Evolutionary conservation across 805 yeast species (phyloP).

Genomic region (Suhomyces sp.): DNA sequence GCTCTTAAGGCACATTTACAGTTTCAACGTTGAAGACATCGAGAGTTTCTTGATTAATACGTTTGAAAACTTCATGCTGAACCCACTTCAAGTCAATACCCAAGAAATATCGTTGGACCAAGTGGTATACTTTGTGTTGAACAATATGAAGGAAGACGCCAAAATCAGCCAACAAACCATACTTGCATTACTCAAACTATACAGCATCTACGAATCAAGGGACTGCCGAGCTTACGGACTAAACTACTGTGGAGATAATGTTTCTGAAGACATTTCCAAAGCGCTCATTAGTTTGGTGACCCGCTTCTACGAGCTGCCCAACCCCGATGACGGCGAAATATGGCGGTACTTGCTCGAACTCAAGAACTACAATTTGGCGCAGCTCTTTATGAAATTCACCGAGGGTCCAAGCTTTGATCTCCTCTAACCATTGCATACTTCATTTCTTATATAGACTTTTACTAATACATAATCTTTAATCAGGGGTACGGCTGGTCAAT

Average conservation of each 20-base stretch:
- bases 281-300: constrained; percentile 5
- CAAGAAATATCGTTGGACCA: constrained; percentile 4
- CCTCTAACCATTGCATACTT: not conserved
- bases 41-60: constrained; percentile 11
- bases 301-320: constrained; percentile 3
- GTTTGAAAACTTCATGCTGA: constrained; percentile 5
- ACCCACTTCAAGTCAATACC: not conserved
- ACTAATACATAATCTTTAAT: not conserved
- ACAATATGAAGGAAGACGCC: not conserved
- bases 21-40: constrained; percentile 10
- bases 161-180: not conserved
- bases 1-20: constrained; percentile 8
- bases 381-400: constrained; percentile 12
- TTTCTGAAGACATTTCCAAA: constrained; percentile 9
- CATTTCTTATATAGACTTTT: not conserved
- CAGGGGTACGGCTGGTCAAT: constrained; percentile 7
- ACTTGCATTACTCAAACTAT: constrained; percentile 1
- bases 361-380: constrained; percentile 12
- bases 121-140: constrained; percentile 1
- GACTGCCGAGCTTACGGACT: constrained; percentile 5
- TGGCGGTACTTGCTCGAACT: constrained; percentile 12
- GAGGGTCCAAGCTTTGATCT: constrained; percentile 5
- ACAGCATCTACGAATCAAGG: constrained; percentile 7
- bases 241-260: constrained; percentile 1
- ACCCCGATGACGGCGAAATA: constrained; percentile 6